Percentiles rank a stretch among this genome's conserved stretches.
Conservation (phyloP, 768 basidiomycete species). For the Sarcodon aspratus region DNA sequence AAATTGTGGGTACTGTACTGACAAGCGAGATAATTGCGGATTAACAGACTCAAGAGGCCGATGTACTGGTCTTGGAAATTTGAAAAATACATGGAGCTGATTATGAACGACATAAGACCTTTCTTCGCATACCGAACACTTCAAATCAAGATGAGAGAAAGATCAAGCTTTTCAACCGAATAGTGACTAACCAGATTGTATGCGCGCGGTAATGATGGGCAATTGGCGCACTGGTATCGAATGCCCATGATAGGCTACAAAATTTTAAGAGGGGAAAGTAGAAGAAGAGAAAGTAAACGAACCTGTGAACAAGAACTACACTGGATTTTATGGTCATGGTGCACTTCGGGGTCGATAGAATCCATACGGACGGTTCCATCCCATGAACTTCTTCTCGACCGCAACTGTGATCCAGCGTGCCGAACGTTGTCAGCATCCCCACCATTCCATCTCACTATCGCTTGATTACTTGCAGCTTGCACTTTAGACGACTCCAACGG, state of each 20-base stretch:
- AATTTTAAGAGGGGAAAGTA: not conserved
- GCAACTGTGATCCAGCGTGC: constrained; percentile 20
- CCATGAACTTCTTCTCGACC: constrained; percentile 46
- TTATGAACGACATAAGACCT: constrained; percentile 74
- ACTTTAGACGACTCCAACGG: constrained; percentile 68
- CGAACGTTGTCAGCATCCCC: constrained; percentile 60
- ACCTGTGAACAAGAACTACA: constrained; percentile 58
- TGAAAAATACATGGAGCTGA: constrained; percentile 81
- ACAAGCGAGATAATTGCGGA: constrained; percentile 67
- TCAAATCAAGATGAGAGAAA: constrained; percentile 1
- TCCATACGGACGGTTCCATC: constrained; percentile 10
- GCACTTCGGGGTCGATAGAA: constrained; percentile 14
- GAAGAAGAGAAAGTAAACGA: constrained; percentile 7
- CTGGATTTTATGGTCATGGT: constrained; percentile 42
- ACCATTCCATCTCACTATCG: constrained; percentile 64
- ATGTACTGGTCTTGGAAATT: constrained; percentile 71
- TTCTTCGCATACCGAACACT: constrained; percentile 78
- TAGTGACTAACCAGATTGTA: constrained; percentile 61
- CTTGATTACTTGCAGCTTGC: constrained; percentile 63
- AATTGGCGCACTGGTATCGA: constrained; percentile 86
- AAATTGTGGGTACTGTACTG: constrained; percentile 14
- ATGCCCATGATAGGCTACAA: constrained; percentile 60
- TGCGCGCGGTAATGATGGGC: constrained; percentile 58
- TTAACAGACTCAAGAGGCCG: constrained; percentile 37
- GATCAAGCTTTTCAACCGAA: not conserved